A percentile compares a stretch with the other conserved stretches of the same genome.
Conservation (phyloP, 2,329 filamentous ascomycete genomes). For the Diaporthe velutina region DNA sequence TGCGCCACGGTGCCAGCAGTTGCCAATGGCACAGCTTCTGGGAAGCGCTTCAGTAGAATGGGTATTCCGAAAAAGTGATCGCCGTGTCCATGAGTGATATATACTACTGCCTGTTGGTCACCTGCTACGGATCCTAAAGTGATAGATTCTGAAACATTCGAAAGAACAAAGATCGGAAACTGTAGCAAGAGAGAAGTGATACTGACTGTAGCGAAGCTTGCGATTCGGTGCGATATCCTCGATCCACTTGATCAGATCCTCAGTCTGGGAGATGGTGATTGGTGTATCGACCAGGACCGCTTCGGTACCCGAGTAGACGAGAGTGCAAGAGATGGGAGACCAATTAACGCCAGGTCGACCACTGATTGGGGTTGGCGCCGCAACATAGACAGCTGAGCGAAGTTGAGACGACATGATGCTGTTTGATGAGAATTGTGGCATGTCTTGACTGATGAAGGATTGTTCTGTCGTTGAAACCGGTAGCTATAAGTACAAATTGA, state of each 20-base stretch:
- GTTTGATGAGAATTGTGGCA: neutral
- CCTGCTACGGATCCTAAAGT: too few relatives aligned
- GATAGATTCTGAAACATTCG: too few relatives aligned
- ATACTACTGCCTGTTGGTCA: too few relatives aligned
- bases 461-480: neutral
- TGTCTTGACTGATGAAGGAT: neutral
- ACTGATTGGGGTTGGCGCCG: neutral
- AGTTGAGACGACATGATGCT: neutral
- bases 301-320: neutral
- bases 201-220: neutral
- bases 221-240: neutral
- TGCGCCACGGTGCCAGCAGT: neutral
- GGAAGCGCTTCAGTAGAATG: neutral
- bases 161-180: too few relatives aligned
- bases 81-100: neutral
- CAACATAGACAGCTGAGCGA: constrained; percentile 2
- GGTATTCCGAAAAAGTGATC: neutral
- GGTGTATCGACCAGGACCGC: constrained; percentile 1
- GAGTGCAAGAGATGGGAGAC: neutral
- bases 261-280: neutral
- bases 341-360: neutral
- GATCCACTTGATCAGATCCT: neutral
- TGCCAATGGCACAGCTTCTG: neutral
- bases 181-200: too few relatives aligned
- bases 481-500: neutral